A percentile compares a stretch with the other conserved stretches of the same genome.
phyloP scores from a whole-genome alignment of 1,284 basidiomycete species.

The Ceratobasidium sp. region DNA sequence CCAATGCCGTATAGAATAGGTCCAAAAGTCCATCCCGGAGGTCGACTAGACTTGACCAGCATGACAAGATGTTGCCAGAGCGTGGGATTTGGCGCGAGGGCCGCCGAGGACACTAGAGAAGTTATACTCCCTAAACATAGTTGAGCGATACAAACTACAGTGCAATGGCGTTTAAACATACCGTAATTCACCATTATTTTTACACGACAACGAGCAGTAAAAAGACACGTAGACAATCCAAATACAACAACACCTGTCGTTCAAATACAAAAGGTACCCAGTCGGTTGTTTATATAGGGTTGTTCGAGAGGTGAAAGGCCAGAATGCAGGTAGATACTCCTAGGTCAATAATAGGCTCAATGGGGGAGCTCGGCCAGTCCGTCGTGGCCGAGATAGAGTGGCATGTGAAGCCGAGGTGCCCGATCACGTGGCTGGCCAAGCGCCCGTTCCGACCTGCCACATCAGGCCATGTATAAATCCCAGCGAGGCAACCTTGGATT shows the following conservation, averaged over 20 bases:
- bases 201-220: not conserved
- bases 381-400: conserved; percentile 7
- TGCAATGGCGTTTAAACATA: not conserved
- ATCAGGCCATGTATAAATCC: not conserved
- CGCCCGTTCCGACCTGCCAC: not conserved
- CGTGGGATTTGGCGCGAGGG: conserved; percentile 29
- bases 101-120: conserved; percentile 33
- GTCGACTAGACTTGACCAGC: conserved; percentile 48
- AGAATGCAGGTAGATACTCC: not conserved
- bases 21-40: conserved; percentile 51
- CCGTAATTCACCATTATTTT: conserved; percentile 28
- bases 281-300: not conserved
- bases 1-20: conserved; percentile 52
- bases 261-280: not conserved
- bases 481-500: not conserved
- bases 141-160: not conserved
- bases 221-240: conserved; percentile 13
- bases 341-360: not conserved
- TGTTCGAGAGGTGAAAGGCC: not conserved
- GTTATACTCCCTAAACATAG: not conserved
- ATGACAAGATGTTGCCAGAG: conserved; percentile 33
- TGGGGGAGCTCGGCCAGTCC: not conserved
- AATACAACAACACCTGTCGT: not conserved
- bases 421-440: not conserved
- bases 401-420: too few relatives aligned